Base-by-base conservation (phyloP, 2,329 filamentous ascomycete genomes). In the Zalaria obscura region DNA sequence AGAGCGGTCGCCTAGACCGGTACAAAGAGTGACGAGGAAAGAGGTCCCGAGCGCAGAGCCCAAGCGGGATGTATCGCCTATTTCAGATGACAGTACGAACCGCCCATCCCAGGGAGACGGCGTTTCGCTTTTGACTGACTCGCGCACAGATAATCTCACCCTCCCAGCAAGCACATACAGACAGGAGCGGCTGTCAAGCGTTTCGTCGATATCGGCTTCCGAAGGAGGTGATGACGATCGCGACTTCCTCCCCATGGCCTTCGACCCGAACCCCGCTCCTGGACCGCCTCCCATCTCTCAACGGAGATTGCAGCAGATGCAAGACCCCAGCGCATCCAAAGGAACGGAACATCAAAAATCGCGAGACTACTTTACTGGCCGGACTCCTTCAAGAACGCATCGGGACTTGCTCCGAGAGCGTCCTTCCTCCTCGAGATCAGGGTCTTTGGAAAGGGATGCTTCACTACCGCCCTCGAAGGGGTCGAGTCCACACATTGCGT, bases 401-500 rank as follows among this genome's bases (percentile, higher is more conserved):
- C 55, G 64, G 45, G 65, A 68, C 25, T 51, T 54, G 28, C 48
- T 65, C 39, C 62, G 61, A 45, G 53, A 67, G 39, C 50, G 59
- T 11, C 45, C 55, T 11, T 45, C 49, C 11, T 60, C 60, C 11
- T 67, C 66, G 8, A 56, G 66, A 37, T 68, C 66, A 10, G 60
- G 58, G 4, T 70, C 67, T 3, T 59, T 60, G 10, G 67, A 70
- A 48, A 58, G 65, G 39, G 58, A 60, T 11, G 45, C 46, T n/a
- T 18, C 18, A 18, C 18, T 18, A 18, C 35, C 50, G 50, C 11
- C 29, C 7, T 7, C 48, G 45, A 38, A 49, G 26, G 11, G 40
- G 41, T 43, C 48, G 2, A 87, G 84, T 10, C 85, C 87, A n/a
- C 87, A 94, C 54, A 93, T 93, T 52, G 83, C 86, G 25, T 93